Percentiles rank a stretch among this genome's conserved stretches.
phyloP scores from a whole-genome alignment of 2,329 filamentous ascomycete genomes.

The Stagonosporopsis tanaceti region DNA sequence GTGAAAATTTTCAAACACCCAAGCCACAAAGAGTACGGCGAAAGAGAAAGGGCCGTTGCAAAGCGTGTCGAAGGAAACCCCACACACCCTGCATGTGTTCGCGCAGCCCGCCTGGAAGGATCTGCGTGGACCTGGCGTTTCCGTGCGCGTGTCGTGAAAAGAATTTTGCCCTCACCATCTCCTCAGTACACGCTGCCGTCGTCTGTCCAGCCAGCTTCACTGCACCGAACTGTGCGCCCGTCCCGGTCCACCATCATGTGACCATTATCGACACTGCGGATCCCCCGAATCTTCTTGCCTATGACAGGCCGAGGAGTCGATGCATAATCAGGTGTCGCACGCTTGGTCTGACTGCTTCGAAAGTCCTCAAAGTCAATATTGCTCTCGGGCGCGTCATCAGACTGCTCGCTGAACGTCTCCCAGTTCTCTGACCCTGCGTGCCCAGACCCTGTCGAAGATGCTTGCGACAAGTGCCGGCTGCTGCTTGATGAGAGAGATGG shows the following conservation, averaged over 20 bases:
- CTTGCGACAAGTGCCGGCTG: slow-evolving; percentile 68
- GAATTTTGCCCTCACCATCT: not conserved
- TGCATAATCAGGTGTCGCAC: slow-evolving; percentile 56
- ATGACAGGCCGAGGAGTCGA: slow-evolving; percentile 43
- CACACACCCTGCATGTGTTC: not conserved
- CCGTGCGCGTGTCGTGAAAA: not conserved
- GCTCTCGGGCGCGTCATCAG: slow-evolving; percentile 67
- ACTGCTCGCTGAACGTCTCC: slow-evolving; percentile 93
- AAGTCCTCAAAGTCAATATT: slow-evolving; percentile 85
- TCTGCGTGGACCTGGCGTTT: not conserved
- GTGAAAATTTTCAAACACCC: slow-evolving; percentile 22
- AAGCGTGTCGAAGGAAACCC: not conserved
- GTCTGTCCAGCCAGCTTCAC: slow-evolving; percentile 63
- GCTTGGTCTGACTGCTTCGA: slow-evolving; percentile 73
- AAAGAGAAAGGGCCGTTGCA: slow-evolving; percentile 13
- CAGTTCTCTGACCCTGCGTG: slow-evolving; percentile 92
- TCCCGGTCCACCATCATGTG: slow-evolving; percentile 51
- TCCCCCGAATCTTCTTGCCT: slow-evolving; percentile 52
- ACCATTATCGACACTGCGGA: slow-evolving; percentile 56
- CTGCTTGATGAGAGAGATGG: slow-evolving; percentile 38
- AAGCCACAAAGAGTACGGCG: slow-evolving; percentile 7
- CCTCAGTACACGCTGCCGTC: slow-evolving; percentile 51
- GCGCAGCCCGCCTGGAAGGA: not conserved
- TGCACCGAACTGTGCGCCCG: slow-evolving; percentile 56
- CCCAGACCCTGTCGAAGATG: slow-evolving; percentile 61